Evolutionary conservation across 164 flowering plant species (phyloP), one percentile per base, ranked within the genome.

Genomic region (Umbilicus rupestris): DNA sequence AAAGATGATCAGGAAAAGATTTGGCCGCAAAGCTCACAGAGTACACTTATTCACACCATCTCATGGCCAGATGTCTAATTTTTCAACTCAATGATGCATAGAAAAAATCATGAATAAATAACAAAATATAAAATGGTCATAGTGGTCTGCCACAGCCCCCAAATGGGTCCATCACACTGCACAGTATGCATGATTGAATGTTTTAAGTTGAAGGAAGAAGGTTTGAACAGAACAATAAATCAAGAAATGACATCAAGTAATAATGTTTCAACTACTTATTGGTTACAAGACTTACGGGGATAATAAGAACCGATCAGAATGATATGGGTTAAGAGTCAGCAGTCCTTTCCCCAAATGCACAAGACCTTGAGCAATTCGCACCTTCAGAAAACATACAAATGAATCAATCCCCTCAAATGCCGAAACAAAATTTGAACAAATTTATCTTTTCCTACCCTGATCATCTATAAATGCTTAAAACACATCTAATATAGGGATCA

Each of bases 361-460:
- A 58, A 95, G 87, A 76, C 97, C 97, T 82, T 95, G 99, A 73
- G 99, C 98, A 78, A 95, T 87, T 31, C 99, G 92, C 22, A 90
- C 97, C 98, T 94, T 80, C 71, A 82, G 17, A 76, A 46, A 16
- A 37, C 29, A 64, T 70, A 74, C 39, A 24, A 22, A 66, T 49
- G n/a, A n/a, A 22, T 55, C 14, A 64, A 50, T 67, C 15, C 31
- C 60, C 60, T 55, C 17, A 30, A 55, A 24, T 26, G 10, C 2
- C 14, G 28, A 10, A 26, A 5, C 1, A 10, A 47, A 47, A 7
- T 47, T n/a, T 47, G 8, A 47, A 47, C 1, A n/a, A 0, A 47
- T 8, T 5, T n/a, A 47, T 20, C 11, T 8, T 11, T 22, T 47
- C 55, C 24, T 47, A 7, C 33, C 6, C 17, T 28, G 33, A 55